Evolutionary conservation across 257 asterid species (phyloP).

Genomic region (Scutellaria baicalensis): DNA sequence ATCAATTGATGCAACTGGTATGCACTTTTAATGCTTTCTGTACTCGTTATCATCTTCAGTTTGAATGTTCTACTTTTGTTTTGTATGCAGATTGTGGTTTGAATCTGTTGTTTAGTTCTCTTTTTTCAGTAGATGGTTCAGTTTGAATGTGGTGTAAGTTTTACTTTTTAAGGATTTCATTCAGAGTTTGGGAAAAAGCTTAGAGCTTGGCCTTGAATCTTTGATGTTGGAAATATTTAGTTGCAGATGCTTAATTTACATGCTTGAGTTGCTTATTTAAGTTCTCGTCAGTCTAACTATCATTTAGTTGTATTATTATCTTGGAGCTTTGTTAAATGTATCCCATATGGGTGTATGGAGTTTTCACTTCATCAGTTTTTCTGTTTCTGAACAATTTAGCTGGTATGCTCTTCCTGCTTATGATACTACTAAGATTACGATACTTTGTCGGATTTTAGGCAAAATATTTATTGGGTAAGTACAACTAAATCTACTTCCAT

Average conservation of each 20-base stretch:
- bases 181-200: neutral
- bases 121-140: neutral
- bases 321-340: neutral
- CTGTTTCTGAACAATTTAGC: neutral
- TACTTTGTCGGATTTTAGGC: neutral
- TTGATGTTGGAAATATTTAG: neutral
- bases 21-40: neutral
- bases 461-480: neutral
- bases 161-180: neutral
- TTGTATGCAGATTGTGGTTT: neutral
- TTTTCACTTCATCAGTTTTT: neutral
- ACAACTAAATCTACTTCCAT: neutral
- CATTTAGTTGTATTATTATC: neutral
- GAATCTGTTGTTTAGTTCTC: slow-evolving; percentile 6
- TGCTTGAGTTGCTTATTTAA: neutral
- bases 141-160: neutral
- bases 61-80: neutral
- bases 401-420: neutral
- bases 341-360: neutral
- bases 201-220: neutral
- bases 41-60: neutral
- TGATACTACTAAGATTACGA: neutral
- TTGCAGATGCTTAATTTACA: neutral
- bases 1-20: slow-evolving; percentile 33
- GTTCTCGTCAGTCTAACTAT: neutral